A percentile compares a stretch with the other conserved stretches of the same genome.
phyloP scores from a whole-genome alignment of 768 basidiomycete species.

The Lanmaoa rubissima region DNA sequence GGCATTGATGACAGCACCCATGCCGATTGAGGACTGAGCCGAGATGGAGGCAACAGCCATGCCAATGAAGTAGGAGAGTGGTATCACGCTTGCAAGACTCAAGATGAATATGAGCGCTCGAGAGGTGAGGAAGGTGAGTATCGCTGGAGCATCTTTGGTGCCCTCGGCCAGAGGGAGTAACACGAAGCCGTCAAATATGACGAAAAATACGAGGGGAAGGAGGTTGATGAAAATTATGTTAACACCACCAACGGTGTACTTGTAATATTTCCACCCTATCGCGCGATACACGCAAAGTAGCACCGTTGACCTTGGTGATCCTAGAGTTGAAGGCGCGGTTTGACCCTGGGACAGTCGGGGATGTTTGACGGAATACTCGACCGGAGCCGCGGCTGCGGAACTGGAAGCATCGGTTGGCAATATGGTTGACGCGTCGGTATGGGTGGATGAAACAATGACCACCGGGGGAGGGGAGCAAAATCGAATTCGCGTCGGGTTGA shows the following conservation, averaged over 20 bases:
- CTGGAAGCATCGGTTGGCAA: slow-evolving; percentile 1
- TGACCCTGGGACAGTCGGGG: slow-evolving; percentile 84
- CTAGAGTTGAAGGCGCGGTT: slow-evolving; percentile 68
- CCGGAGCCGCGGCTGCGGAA: slow-evolving; percentile 28
- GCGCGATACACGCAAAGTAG: slow-evolving; percentile 94
- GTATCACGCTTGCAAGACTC: slow-evolving; percentile 88
- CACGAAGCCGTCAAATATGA: slow-evolving; percentile 89
- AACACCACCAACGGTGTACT: slow-evolving; percentile 97
- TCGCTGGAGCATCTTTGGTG: slow-evolving; percentile 57
- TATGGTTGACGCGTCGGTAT: slow-evolving; percentile 22
- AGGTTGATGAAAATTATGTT: slow-evolving; percentile 99
- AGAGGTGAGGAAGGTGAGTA: slow-evolving; percentile 69
- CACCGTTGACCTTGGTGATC: slow-evolving; percentile 81
- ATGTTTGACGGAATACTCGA: slow-evolving; percentile 64
- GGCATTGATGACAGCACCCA: slow-evolving; percentile 99
- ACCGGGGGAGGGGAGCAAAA: slow-evolving; percentile 87
- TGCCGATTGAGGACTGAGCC: slow-evolving; percentile 97
- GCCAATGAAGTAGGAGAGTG: slow-evolving; percentile 97
- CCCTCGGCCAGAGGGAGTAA: slow-evolving; percentile 69
- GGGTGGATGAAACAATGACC: slow-evolving; percentile 45
- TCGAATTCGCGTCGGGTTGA: slow-evolving; percentile 79
- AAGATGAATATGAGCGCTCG: slow-evolving; percentile 80
- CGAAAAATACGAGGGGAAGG: slow-evolving; percentile 90
- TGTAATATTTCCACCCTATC: slow-evolving; percentile 89
- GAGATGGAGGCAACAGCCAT: slow-evolving; percentile 99